A percentile compares a stretch with the other conserved stretches of the same genome.
phyloP scores from a whole-genome alignment of 345 rosid species.

The Acer yangbiense region DNA sequence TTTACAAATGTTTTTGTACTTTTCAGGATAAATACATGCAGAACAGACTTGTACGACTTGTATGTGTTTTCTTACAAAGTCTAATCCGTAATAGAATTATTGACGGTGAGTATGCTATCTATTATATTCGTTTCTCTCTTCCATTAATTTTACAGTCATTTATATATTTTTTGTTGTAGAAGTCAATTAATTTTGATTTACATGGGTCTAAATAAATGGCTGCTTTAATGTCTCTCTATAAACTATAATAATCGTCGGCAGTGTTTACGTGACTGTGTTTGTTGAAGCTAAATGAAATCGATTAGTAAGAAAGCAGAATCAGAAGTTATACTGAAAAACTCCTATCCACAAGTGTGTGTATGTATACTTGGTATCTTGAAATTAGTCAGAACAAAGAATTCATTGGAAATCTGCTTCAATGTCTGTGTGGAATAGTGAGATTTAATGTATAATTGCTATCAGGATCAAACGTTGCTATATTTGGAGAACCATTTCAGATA shows the following conservation, averaged over 20 bases:
- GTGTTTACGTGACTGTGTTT: neutral
- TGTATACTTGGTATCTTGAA: too few species aligned
- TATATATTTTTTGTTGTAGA: neutral
- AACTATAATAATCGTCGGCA: neutral
- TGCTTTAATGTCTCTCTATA: neutral
- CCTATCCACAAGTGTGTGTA: neutral
- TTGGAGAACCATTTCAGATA: neutral
- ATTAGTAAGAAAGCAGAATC: neutral
- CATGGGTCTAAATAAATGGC: neutral
- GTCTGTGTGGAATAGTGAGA: neutral
- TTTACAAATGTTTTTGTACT: constrained; percentile 19
- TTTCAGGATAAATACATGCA: constrained; percentile 99
- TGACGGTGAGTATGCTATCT: constrained; percentile 54
- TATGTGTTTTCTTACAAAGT: constrained; percentile 96
- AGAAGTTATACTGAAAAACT: neutral
- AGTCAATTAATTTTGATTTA: neutral
- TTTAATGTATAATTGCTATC: neutral
- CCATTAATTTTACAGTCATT: neutral
- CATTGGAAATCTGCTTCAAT: neutral
- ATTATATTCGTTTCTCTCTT: neutral
- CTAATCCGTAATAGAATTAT: constrained; percentile 87
- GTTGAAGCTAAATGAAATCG: neutral
- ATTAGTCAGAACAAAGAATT: neutral
- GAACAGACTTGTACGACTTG: constrained; percentile 98
- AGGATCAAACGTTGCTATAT: neutral